phyloP scores from a whole-genome alignment of 768 basidiomycete species.

The Exsudoporus frostii region DNA sequence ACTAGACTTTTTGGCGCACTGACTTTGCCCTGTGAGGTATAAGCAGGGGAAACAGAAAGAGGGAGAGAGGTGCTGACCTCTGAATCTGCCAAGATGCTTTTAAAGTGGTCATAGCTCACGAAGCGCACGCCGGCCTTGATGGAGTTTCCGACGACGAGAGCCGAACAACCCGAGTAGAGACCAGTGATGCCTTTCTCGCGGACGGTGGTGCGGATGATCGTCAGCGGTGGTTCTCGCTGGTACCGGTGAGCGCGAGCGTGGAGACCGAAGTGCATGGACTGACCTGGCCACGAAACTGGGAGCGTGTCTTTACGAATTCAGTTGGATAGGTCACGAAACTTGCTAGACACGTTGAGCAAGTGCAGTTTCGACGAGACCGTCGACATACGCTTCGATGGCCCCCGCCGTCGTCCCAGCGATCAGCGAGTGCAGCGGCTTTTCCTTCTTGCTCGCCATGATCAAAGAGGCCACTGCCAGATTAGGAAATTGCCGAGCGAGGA shows the following conservation, averaged over 20 bases:
- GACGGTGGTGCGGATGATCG: conserved; percentile 74
- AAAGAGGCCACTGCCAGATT: background rate
- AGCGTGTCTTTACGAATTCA: conserved; percentile 91
- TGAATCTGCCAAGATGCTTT: conserved; percentile 73
- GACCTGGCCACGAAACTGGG: conserved; percentile 85
- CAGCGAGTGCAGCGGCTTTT: conserved; percentile 83
- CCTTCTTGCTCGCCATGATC: conserved; percentile 54
- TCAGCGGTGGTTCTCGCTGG: conserved; percentile 65
- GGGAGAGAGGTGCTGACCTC: conserved; percentile 49
- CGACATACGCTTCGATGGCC: conserved; percentile 84
- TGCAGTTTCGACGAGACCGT: background rate
- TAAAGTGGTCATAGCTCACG: conserved; percentile 92
- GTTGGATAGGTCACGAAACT: conserved; percentile 87
- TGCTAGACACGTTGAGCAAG: conserved; percentile 36
- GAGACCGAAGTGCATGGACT: conserved; percentile 2
- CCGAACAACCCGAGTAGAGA: conserved; percentile 90
- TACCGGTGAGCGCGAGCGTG: background rate
- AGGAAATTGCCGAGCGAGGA: background rate
- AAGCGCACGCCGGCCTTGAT: conserved; percentile 96
- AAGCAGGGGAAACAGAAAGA: background rate
- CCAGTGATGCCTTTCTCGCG: conserved; percentile 73
- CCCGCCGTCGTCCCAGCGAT: conserved; percentile 92
- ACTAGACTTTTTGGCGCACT: conserved; percentile 80
- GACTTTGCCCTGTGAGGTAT: conserved; percentile 72
- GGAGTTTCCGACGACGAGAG: conserved; percentile 88